Percentiles rank a stretch among this genome's conserved stretches.
These are phyloP conservation scores for Puccinia brachypodii DNA, from an alignment of 1,284 basidiomycete genomes.

Conservation along the genomic window DNA sequence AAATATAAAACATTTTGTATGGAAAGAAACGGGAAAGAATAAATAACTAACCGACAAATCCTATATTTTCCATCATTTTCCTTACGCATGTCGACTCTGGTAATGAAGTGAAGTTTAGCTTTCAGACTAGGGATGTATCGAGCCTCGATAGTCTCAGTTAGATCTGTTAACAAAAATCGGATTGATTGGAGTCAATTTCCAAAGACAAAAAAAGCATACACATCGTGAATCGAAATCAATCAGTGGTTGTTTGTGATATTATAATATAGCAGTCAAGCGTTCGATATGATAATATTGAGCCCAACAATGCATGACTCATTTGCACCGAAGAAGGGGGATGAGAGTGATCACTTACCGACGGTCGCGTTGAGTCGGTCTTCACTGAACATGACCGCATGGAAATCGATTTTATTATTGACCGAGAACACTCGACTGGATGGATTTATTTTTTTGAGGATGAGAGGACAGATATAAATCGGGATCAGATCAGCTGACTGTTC, in stretches of 20 bases:
- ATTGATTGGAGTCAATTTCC: too few species aligned
- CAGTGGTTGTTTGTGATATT: too few species aligned
- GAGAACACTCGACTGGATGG: slow-evolving; percentile 28
- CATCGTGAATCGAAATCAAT: too few species aligned
- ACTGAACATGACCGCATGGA: slow-evolving; percentile 42
- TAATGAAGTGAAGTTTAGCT: slow-evolving; percentile 22
- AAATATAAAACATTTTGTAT: too few species aligned
- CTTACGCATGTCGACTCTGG: slow-evolving; percentile 33
- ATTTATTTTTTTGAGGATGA: too few species aligned
- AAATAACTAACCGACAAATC: slow-evolving; percentile 28
- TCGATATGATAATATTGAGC: too few species aligned
- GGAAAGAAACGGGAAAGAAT: too few species aligned
- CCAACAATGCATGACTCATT: too few species aligned
- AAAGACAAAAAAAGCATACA: too few species aligned
- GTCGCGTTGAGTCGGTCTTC: slow-evolving; percentile 21
- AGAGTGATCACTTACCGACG: slow-evolving; percentile 1
- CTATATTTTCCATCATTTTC: slow-evolving; percentile 27
- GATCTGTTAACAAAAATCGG: not conserved
- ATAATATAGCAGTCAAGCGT: too few species aligned
- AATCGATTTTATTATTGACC: slow-evolving; percentile 31
- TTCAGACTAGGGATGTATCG: not conserved
- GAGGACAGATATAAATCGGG: too few species aligned
- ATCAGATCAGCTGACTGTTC: too few species aligned
- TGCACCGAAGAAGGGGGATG: not conserved
- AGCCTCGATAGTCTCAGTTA: not conserved